Evolutionary conservation across 1,284 basidiomycete genomes (phyloP).

Genomic region (Pseudomicrostroma phylloplanum): DNA sequence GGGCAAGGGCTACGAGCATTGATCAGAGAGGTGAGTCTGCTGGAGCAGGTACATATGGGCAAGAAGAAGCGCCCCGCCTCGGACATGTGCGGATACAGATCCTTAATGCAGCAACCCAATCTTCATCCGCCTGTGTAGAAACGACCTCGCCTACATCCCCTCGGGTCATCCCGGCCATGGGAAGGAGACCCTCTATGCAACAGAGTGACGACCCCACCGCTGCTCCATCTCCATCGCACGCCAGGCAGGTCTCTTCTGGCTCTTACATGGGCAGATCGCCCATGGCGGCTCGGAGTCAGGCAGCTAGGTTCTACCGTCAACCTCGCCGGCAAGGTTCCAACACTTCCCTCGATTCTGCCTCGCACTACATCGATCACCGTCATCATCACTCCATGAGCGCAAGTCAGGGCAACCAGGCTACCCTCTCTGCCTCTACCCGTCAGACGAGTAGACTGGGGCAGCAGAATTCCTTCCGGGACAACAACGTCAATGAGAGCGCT

Average conservation of each 20-base stretch:
- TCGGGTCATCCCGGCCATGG: not conserved
- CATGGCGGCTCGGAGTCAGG: conserved; percentile 1
- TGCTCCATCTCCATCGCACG: conserved; percentile 15
- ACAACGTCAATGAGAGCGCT: conserved; percentile 18
- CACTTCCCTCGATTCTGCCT: conserved; percentile 44
- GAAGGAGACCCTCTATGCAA: not conserved
- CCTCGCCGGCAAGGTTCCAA: conserved; percentile 42
- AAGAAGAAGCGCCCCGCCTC: not conserved
- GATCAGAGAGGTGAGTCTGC: not conserved
- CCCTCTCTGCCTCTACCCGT: not conserved
- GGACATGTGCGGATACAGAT: not conserved
- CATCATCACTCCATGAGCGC: conserved; percentile 34
- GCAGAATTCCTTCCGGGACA: not conserved
- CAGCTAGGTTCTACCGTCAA: conserved; percentile 38
- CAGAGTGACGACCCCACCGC: conserved; percentile 11
- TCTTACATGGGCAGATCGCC: conserved; percentile 15
- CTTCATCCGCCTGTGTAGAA: not conserved
- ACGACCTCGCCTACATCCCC: not conserved
- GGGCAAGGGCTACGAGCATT: conserved; percentile 20
- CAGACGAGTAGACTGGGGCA: conserved; percentile 8
- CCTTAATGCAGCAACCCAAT: not conserved
- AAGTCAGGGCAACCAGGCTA: conserved; percentile 23
- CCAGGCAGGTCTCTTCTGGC: conserved; percentile 18
- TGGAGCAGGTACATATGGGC: not conserved
- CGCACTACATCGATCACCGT: conserved; percentile 49